Evolutionary conservation across 305 asterid species (phyloP), one percentile per base, ranked within the genome.

Genomic region (Ilex paraguariensis): DNA sequence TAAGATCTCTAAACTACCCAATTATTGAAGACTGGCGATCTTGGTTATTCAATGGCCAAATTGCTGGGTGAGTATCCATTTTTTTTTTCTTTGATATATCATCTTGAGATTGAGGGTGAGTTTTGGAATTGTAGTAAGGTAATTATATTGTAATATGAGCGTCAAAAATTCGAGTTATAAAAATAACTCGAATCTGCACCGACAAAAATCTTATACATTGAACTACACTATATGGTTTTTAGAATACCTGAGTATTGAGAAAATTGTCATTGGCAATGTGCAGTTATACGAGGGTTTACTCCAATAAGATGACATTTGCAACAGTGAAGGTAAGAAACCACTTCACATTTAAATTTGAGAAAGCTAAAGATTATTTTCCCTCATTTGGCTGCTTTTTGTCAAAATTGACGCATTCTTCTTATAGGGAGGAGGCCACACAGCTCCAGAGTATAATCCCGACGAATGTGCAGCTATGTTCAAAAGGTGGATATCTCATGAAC

Each of bases 241-340:
- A 8, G 13, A 46, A 46, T 10, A 11, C 15, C 48, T 42, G 12
- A 42, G 48, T 42, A 7, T 7, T 6, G 12, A 1, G 0, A 9
- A 7, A 0, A 7, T 52, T 52, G 0, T 10, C n/a, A n/a, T 52
- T 17, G 28, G 3, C 13, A 7, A 39, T 13, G 1, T 31, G 59
- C 50, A 68, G 68, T 44, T 68, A 55, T 33, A 62, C 73, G 2
- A 49, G 63, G 28, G 15, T 53, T 46, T 62, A 46, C 51, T 17
- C 60, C 13, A 68, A 68, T 52, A 4, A 55, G 31, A 68, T 68
- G 63, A 68, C 73, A 55, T 68, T 55, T 62, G 68, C 73, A 52
- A 68, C 55, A 15, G 59, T 68, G 58, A 68, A 62, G 63, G 60
- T n/a, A 56, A 56, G 60, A n/a, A 31, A 56, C 16, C 6, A 54